A percentile compares a stretch with the other conserved stretches of the same genome.
These are phyloP conservation scores for Entomophthora muscae DNA, from an alignment of 371 early-diverging fungal species.

Conservation along the genomic window DNA sequence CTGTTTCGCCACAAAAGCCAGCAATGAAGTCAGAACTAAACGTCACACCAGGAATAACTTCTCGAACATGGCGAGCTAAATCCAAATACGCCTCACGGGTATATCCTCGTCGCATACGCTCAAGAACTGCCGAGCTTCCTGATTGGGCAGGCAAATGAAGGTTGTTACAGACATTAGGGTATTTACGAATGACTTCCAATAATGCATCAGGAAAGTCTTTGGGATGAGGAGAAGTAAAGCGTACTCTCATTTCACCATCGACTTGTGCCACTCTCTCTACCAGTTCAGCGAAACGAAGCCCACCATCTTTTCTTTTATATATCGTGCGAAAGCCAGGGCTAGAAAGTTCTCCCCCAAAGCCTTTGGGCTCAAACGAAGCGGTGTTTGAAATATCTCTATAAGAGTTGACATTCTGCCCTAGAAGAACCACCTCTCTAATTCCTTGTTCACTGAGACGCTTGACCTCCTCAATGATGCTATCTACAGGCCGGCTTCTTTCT, in stretches of 20 bases:
- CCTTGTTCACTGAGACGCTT: conserved; percentile 41
- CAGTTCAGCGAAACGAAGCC: conserved; percentile 56
- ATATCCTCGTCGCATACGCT: conserved; percentile 62
- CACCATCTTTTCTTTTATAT: conserved; percentile 56
- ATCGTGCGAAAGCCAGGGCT: conserved; percentile 57
- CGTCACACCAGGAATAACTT: conserved; percentile 47
- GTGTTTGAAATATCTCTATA: conserved; percentile 48
- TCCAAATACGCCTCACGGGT: conserved; percentile 46
- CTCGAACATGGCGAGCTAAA: conserved; percentile 40
- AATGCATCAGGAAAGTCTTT: conserved; percentile 65
- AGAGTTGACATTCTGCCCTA: conserved; percentile 74
- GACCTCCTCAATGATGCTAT: conserved; percentile 49
- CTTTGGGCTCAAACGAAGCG: conserved; percentile 18
- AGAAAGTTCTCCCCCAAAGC: conserved; percentile 21
- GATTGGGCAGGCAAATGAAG: conserved; percentile 62
- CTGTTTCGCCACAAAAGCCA: conserved; percentile 71
- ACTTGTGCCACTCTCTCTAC: conserved; percentile 42
- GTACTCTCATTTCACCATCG: conserved; percentile 57
- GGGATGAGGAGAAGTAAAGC: conserved; percentile 67
- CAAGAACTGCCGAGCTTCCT: conserved; percentile 40
- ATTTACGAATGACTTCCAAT: conserved; percentile 38
- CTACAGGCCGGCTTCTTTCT: conserved; percentile 54
- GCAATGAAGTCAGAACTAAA: conserved; percentile 58
- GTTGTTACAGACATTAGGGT: conserved; percentile 45
- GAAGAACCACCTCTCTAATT: conserved; percentile 50